These are phyloP conservation scores for Bretziella fagacearum DNA, from an alignment of 2,329 filamentous ascomycete species.

Conservation along the genomic window DNA sequence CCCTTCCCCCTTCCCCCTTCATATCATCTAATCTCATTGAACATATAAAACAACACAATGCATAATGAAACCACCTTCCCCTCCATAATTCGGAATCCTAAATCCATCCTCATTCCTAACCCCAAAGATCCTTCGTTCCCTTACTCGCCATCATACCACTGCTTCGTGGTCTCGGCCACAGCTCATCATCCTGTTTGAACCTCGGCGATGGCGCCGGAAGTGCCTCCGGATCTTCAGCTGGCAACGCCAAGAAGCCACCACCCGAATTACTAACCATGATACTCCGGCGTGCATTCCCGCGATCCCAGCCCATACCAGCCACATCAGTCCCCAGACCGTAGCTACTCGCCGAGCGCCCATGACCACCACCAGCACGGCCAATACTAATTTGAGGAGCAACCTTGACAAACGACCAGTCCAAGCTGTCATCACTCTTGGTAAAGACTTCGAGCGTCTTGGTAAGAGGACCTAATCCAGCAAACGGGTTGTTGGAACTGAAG, in stretches of 20 bases:
- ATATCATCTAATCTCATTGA: no score
- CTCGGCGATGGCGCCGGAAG: slow-evolving; percentile 15
- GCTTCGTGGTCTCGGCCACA: slow-evolving; percentile 28
- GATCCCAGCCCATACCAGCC: slow-evolving; percentile 32
- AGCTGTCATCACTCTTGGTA: slow-evolving; percentile 40
- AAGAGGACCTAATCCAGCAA: slow-evolving; percentile 27
- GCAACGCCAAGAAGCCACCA: slow-evolving; percentile 37
- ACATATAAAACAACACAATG: no score
- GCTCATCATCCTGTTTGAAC: slow-evolving; percentile 20
- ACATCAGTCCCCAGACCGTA: slow-evolving; percentile 41
- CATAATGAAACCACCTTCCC: no score
- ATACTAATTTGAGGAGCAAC: slow-evolving; percentile 23
- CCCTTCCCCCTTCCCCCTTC: no score
- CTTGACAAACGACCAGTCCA: slow-evolving; percentile 41
- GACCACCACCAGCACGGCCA: background rate
- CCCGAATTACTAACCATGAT: slow-evolving; percentile 32
- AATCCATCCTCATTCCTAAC: slow-evolving; percentile 20
- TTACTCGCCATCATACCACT: slow-evolving; percentile 24
- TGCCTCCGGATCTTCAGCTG: slow-evolving; percentile 19
- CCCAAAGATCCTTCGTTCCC: slow-evolving; percentile 28
- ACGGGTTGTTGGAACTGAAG: slow-evolving; percentile 46
- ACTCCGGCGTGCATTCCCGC: slow-evolving; percentile 35
- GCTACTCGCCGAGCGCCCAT: slow-evolving; percentile 33
- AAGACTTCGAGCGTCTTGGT: slow-evolving; percentile 42
- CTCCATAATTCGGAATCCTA: no score